A percentile compares a stretch with the other conserved stretches of the same genome.
Evolutionary conservation across 306 rosid genomes (phyloP).

Genomic region (Acmispon strigosus): DNA sequence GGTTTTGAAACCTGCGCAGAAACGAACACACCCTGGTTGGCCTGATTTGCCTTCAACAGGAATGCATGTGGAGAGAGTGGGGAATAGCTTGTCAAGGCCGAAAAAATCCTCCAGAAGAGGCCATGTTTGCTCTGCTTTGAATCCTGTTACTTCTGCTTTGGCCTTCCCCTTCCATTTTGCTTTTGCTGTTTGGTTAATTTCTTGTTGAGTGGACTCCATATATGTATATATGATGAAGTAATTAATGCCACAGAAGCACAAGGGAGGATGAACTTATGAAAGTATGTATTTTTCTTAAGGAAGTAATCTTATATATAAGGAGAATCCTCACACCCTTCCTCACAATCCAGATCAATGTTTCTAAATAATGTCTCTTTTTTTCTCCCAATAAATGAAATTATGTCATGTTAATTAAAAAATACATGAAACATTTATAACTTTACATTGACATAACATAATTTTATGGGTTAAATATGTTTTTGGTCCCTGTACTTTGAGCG

Average conservation of each 20-base stretch:
- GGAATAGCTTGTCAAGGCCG: slow-evolving; percentile 55
- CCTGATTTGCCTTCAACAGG: slow-evolving; percentile 47
- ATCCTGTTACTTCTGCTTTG: slow-evolving; percentile 17
- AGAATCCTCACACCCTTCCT: too few relatives aligned
- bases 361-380: too few relatives aligned
- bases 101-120: slow-evolving; percentile 54
- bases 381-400: too few relatives aligned
- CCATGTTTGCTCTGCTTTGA: slow-evolving; percentile 43
- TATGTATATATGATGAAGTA: not conserved
- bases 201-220: not conserved
- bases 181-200: not conserved
- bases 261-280: not conserved
- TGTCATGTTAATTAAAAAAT: too few relatives aligned
- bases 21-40: slow-evolving; percentile 45
- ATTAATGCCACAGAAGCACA: not conserved
- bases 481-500: too few relatives aligned
- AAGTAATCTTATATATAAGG: not conserved
- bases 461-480: too few relatives aligned
- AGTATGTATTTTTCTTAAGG: not conserved
- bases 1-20: slow-evolving; percentile 57
- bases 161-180: slow-evolving; percentile 49
- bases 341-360: too few relatives aligned
- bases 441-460: too few relatives aligned
- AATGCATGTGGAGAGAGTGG: slow-evolving; percentile 39
- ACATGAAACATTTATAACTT: too few relatives aligned